phyloP scores from a whole-genome alignment of 2,329 filamentous ascomycete genomes.

The Coleophoma crateriformis region DNA sequence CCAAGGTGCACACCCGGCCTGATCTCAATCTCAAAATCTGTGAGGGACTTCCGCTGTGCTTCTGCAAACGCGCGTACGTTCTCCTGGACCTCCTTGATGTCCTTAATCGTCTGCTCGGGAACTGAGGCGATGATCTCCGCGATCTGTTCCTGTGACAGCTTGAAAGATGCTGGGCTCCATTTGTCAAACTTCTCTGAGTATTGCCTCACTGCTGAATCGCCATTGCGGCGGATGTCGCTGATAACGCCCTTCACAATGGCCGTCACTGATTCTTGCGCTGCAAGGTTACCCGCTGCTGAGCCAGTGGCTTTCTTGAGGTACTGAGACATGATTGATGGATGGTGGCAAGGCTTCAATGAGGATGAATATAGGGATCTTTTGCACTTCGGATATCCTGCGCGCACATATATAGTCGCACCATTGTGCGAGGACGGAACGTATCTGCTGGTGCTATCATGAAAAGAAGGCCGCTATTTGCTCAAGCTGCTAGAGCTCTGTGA shows the following conservation, averaged over 20 bases:
- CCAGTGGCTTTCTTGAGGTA: constrained; percentile 5
- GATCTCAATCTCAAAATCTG: constrained; percentile 46
- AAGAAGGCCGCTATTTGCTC: background rate
- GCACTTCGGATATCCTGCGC: no score
- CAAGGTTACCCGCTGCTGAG: background rate
- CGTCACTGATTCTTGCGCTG: constrained; percentile 19
- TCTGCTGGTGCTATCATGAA: background rate
- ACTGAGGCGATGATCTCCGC: constrained; percentile 36
- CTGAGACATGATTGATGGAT: constrained; percentile 1
- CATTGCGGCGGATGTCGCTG: constrained; percentile 37
- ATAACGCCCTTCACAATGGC: constrained; percentile 42
- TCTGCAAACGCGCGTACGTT: constrained; percentile 44
- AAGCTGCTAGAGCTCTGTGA: background rate
- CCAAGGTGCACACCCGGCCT: constrained; percentile 43
- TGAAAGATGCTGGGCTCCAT: constrained; percentile 44
- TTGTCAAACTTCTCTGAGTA: constrained; percentile 50
- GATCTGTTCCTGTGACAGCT: constrained; percentile 38
- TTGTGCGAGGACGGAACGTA: background rate
- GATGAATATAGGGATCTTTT: no score
- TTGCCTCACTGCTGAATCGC: constrained; percentile 40
- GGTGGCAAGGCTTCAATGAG: no score
- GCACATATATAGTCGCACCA: background rate
- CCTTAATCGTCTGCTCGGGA: constrained; percentile 40
- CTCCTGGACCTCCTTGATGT: constrained; percentile 45
- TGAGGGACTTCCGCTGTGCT: constrained; percentile 38